Base-by-base conservation (phyloP, 2,329 filamentous ascomycete genomes). In the Fusarium sp. region DNA sequence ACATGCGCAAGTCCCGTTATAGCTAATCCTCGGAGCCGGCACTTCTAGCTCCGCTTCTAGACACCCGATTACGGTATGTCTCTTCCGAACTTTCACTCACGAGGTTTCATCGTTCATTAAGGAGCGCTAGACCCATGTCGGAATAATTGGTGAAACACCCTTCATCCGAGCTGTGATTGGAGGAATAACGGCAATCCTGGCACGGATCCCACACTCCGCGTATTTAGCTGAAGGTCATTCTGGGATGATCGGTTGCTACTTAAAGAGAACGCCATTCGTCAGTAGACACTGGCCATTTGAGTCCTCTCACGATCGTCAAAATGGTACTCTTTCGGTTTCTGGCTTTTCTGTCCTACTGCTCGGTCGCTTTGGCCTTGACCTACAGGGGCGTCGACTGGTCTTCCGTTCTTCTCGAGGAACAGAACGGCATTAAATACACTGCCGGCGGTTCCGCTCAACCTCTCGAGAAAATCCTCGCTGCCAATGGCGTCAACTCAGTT, bases 341-440 rank as follows among this genome's bases (percentile, higher is more conserved):
- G 20, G 41, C 61, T 0, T 58, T 77, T 5, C 35, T 76, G 6
- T 74, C 74, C 1, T 74, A 68, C 18, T 61, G 61, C 36, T 73
- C 72, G 4, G 47, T 71, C 58, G 78, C 78, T 12, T 68, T 80
- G 5, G 84, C 88, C 31, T 84, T 93, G 7, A 87, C 86, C 4
- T 91, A 91, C 80, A 89, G 87, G 71, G 91, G 92, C 14, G 90
- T 89, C 7, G 91, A 94, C 81, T 93, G 91, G 86, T 93, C 91
- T 3, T 94, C 92, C 0, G 85, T 91, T 3, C 79, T 87, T 1
- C 81, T 93, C 12, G 88, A 92, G 75, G 91, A 94, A 78, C 82
- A 84, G 6, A 84, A 87, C 1, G 91, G 91, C 4, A 86, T 89
- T 70, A 82, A 82, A 1, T 94, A 92, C 84, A 91, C 89, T 72